Evolutionary conservation across 192 early-diverging fungal species (phyloP).

Genomic region (Gamsiella multidivaricata): DNA sequence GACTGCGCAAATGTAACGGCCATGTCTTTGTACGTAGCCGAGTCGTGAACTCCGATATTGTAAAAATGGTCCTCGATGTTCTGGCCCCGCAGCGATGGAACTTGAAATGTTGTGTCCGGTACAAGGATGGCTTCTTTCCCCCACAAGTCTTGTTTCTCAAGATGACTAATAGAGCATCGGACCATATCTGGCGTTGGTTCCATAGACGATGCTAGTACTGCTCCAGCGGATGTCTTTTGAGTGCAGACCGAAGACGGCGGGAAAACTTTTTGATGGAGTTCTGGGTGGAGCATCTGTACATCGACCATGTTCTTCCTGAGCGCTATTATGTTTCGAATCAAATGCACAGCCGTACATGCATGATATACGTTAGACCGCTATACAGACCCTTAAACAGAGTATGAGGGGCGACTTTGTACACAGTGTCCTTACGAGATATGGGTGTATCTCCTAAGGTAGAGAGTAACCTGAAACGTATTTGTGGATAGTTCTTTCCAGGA

Average conservation of each 20-base stretch:
- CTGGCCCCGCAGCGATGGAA: constrained; percentile 54
- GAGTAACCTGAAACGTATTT: constrained; percentile 12
- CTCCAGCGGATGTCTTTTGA: neutral
- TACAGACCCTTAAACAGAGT: no score
- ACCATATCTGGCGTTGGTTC: constrained; percentile 44
- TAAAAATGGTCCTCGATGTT: constrained; percentile 83
- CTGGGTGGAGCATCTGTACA: constrained; percentile 71
- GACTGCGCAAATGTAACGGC: constrained; percentile 59
- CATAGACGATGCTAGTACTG: neutral
- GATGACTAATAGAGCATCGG: constrained; percentile 55
- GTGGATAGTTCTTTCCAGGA: neutral
- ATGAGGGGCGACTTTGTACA: neutral
- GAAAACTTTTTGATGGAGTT: constrained; percentile 63
- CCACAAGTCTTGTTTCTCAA: constrained; percentile 62
- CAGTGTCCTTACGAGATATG: constrained; percentile 2
- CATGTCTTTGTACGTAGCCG: constrained; percentile 66
- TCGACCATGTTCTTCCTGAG: constrained; percentile 60
- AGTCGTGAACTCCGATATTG: constrained; percentile 73
- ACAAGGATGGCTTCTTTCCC: constrained; percentile 63
- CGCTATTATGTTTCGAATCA: neutral
- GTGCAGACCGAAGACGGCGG: neutral
- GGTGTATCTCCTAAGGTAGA: constrained; percentile 14
- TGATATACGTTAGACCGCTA: no score
- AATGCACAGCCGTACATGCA: neutral
- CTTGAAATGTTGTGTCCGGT: constrained; percentile 36